Base-by-base conservation (phyloP, 129 eudicot genomes). In the Pittosporum tobira region DNA sequence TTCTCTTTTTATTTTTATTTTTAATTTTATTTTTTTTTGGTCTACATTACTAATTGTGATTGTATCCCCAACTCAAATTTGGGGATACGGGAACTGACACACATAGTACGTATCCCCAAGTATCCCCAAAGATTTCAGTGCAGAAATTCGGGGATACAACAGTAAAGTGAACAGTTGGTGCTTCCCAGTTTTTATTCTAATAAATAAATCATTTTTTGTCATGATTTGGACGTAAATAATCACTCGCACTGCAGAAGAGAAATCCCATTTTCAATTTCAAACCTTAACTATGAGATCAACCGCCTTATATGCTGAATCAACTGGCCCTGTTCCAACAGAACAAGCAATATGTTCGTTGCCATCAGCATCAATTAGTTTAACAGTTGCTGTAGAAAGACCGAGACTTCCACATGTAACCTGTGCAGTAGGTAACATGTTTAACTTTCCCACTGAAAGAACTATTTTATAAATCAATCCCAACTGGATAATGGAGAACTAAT, bases 401-500 rank as follows among this genome's bases (percentile, higher is more conserved):
- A 81, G 82, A 72, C 69, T 75, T 72, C 94, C 96, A 64, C 94
- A 84, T 19, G 95, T 81, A 66, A 88, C 91, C 96, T 84, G 83
- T 18, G 50, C 21, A 0, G 8, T 56, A 25, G 38, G 27, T 20
- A 21, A 24, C 20, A 37, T 31, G 48, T 34, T 16, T n/a, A n/a
- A n/a, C n/a, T 28, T 19, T 23, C 43, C 45, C 16, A 63, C 31
- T 64, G 29, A 26, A 10, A 36, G 47, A 42, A 40, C 19, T 5
- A 50, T 15, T 69, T 50, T 21, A 40, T 20, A 57, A 45, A 38
- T 63, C 31, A 30, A 51, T n/a, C 10, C 15, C 26, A 10, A 49
- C 26, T 28, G 31, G 18, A 24, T 14, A 16, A 29, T 5, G 34
- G 6, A 47, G 6, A 21, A 45, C 21, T 8, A 4, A 45, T 9